Conservation (phyloP, 2,329 filamentous ascomycete species). For the Claviceps sorghi region DNA sequence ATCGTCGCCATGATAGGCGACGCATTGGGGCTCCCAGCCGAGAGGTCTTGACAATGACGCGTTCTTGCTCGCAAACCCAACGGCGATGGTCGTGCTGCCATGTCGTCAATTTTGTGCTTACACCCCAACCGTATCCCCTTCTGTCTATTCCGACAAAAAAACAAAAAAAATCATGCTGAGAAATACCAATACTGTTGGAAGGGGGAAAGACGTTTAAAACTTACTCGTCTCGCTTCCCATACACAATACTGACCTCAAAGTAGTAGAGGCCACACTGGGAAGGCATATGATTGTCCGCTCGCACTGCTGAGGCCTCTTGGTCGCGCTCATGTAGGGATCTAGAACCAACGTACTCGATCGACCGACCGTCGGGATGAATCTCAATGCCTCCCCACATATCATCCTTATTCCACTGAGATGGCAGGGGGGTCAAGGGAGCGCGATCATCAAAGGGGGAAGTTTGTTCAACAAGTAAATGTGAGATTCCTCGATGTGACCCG, state of each 20-base stretch:
- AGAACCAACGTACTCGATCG: constrained; percentile 45
- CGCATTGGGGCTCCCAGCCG: constrained; percentile 54
- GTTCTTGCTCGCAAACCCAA: constrained; percentile 44
- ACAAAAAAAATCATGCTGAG: too few species aligned
- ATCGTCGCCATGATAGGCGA: constrained; percentile 57
- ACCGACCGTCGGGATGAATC: constrained; percentile 55
- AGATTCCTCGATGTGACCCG: constrained; percentile 56
- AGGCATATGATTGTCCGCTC: constrained; percentile 77
- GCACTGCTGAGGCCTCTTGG: constrained; percentile 67
- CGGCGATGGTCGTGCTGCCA: constrained; percentile 42
- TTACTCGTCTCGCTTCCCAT: constrained; percentile 40
- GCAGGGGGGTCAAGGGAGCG: constrained; percentile 48
- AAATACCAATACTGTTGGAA: background rate
- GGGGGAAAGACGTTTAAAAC: constrained; percentile 22
- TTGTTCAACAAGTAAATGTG: constrained; percentile 74
- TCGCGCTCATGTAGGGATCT: constrained; percentile 37
- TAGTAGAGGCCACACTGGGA: constrained; percentile 89
- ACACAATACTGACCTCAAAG: constrained; percentile 53
- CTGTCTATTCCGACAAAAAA: background rate
- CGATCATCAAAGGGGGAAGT: constrained; percentile 47
- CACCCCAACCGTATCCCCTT: background rate
- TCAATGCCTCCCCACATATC: constrained; percentile 66
- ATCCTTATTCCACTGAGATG: constrained; percentile 65
- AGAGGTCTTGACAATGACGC: constrained; percentile 41
- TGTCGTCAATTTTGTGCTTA: constrained; percentile 2